Conservation (phyloP, 305 asterid genomes). For the Fraxinus baroniana region DNA sequence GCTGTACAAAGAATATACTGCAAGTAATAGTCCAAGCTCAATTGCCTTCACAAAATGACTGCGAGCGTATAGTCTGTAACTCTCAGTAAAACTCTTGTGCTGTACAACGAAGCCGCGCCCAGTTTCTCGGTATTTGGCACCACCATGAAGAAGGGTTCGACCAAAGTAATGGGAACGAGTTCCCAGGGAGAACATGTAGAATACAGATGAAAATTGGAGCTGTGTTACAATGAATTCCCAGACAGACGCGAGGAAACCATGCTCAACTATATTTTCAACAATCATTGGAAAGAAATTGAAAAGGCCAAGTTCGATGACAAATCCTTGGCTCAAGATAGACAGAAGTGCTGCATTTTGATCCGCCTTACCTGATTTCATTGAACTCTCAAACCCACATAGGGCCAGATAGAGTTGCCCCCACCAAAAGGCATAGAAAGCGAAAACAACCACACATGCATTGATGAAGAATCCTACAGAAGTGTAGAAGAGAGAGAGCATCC, state of each 20-base stretch:
- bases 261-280: conserved; percentile 86
- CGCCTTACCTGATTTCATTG: conserved; percentile 39
- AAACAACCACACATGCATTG: conserved; percentile 18
- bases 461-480: not conserved
- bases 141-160: conserved; percentile 76
- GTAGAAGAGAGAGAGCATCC: not conserved
- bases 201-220: conserved; percentile 85
- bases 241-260: conserved; percentile 69
- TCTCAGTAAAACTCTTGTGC: conserved; percentile 77
- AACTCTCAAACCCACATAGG: conserved; percentile 75
- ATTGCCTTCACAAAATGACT: conserved; percentile 82
- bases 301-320: conserved; percentile 79
- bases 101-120: conserved; percentile 84
- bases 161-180: conserved; percentile 90
- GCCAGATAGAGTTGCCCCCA: conserved; percentile 93
- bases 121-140: conserved; percentile 77
- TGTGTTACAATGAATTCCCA: conserved; percentile 92
- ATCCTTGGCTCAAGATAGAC: conserved; percentile 86
- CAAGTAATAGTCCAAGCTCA: conserved; percentile 73
- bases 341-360: conserved; percentile 67
- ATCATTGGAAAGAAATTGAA: conserved; percentile 86
- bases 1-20: conserved; percentile 67
- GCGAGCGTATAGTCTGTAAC: conserved; percentile 68
- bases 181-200: conserved; percentile 92
- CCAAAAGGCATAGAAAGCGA: conserved; percentile 77